Conservation (phyloP, 805 yeast genomes). For the Hanseniaspora pseudoguilliermondii region DNA sequence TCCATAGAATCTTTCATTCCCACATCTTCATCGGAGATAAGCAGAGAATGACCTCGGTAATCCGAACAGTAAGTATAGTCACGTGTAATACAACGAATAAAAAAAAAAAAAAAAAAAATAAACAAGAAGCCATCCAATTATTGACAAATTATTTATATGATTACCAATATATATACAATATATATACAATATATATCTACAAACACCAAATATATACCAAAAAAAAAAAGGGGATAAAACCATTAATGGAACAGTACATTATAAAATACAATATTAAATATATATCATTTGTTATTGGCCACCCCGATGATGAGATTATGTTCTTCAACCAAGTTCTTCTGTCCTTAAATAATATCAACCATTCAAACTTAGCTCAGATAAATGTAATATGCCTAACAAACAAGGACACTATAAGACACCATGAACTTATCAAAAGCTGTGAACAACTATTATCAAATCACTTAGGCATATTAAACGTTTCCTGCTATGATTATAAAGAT, state of each 20-base stretch:
- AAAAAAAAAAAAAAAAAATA: no score
- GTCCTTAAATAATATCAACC: slow-evolving; percentile 36
- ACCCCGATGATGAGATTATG: slow-evolving; percentile 98
- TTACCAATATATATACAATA: no score
- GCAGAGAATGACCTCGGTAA: no score
- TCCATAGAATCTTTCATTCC: no score
- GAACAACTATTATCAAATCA: slow-evolving; percentile 17
- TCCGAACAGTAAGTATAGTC: no score
- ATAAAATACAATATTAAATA: background rate
- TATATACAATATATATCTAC: no score
- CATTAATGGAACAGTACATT: background rate
- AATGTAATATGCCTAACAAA: slow-evolving; percentile 57
- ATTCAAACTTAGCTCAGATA: slow-evolving; percentile 35
- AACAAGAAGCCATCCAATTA: no score
- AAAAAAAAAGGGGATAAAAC: no score
- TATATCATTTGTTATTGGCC: slow-evolving; percentile 60
- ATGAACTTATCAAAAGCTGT: slow-evolving; percentile 38
- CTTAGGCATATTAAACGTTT: slow-evolving; percentile 12
- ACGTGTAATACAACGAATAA: no score
- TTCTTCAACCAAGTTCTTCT: slow-evolving; percentile 74
- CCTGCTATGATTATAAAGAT: slow-evolving; percentile 42
- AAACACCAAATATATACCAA: no score
- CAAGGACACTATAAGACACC: slow-evolving; percentile 49
- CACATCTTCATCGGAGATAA: no score
- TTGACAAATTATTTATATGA: no score